Base-by-base conservation (phyloP, 2,329 filamentous ascomycete genomes). In the Ophiostoma pallidulum region DNA sequence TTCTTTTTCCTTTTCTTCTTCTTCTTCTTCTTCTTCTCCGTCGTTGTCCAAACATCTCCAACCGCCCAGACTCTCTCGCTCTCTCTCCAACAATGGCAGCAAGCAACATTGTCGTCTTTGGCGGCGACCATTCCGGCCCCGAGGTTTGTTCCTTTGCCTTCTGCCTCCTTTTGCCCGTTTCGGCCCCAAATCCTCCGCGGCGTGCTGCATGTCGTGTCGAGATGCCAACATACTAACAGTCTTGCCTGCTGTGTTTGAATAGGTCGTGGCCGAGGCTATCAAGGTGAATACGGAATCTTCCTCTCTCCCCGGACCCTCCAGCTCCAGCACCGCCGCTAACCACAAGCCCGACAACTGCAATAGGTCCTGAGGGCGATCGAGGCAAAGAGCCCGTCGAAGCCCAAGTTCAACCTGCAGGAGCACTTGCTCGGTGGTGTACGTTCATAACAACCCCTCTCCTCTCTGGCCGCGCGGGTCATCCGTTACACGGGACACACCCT, bases 361-460 rank as follows among this genome's bases (percentile, higher is more conserved):
- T 60, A 94, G 86, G 71, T 92, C 56, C 77, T 97, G 62, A 84
- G 83, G 63, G 75, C 84, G 4, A 72, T 97, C 50, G 85, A 94
- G 70, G 76, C 82, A 58, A 69, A 73, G 57, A 82, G 79, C 62
- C 75, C 82, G 48, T 77, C 81, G 56, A 75, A 84, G 47, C 73
- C 70, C 64, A 83, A 83, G 60, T 95, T 97, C 72, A 88, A 92
- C 64, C 84, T 96, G 59, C 78, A 95, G 63, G 80, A 95, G 48
- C 88, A 96, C 64, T 75, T 94, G 49, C 78, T 98, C 50, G 90
- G 92, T 60, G 91, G 92, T 60, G 91, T 94, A 78, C 72, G 86
- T 78, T n/a, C n/a, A n/a, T n/a, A n/a, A n/a, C n/a, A n/a, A n/a
- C 52, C 54, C 28, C 22, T 29, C 40, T 50, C 28, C 29, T 26